Evolutionary conservation across 2,329 filamentous ascomycete species (phyloP).

Genomic region (Cladosporium sp.): DNA sequence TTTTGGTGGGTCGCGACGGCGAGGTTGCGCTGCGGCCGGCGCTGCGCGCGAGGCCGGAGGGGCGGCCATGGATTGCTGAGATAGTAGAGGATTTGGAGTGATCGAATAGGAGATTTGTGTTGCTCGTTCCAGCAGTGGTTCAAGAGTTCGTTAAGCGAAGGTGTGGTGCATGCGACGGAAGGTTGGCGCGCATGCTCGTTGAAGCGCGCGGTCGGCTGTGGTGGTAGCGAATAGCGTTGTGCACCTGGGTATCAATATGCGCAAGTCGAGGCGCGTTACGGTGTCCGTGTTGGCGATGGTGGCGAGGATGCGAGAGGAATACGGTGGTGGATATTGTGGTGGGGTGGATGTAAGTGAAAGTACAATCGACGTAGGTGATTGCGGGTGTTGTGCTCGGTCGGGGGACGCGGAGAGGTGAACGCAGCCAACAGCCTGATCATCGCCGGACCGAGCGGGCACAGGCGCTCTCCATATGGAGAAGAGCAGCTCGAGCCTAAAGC

Average conservation of each 20-base stretch:
- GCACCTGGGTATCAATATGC: neutral
- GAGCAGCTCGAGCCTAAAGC: too few relatives aligned
- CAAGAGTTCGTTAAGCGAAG: neutral
- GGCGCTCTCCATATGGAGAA: too few relatives aligned
- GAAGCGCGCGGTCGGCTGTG: neutral
- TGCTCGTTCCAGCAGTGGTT: neutral
- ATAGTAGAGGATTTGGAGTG: neutral
- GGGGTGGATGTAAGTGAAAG: neutral
- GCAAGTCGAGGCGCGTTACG: neutral
- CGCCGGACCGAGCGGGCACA: too few relatives aligned
- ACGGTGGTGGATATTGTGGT: neutral
- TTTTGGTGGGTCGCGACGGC: conserved; percentile 38
- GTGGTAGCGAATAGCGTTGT: too few relatives aligned
- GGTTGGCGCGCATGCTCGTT: neutral
- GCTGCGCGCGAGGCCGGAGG: conserved; percentile 30
- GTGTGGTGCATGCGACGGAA: neutral
- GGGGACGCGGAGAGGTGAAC: too few relatives aligned
- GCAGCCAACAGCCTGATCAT: too few relatives aligned
- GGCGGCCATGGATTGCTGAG: conserved; percentile 29
- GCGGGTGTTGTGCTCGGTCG: too few relatives aligned
- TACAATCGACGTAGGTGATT: too few relatives aligned
- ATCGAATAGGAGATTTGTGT: neutral
- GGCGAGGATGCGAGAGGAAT: too few relatives aligned
- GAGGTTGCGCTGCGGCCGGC: conserved; percentile 37
- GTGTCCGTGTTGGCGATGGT: neutral